phyloP scores from a whole-genome alignment of 1,284 basidiomycete genomes.

The Phlebopus sp. region DNA sequence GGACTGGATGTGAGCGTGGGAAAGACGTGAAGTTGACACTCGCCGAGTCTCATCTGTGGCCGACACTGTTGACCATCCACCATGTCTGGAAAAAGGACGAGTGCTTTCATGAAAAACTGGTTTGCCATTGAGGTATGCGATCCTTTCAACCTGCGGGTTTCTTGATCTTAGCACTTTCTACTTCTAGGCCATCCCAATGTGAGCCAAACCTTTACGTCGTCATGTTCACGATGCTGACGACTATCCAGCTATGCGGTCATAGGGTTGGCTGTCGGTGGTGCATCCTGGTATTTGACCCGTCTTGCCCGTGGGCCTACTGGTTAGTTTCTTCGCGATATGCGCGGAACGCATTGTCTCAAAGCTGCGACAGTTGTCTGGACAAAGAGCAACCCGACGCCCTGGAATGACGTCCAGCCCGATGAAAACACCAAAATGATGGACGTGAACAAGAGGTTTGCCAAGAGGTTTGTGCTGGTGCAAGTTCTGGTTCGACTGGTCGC shows the following conservation, averaged over 20 bases:
- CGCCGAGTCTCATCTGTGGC: neutral
- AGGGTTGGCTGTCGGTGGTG: slow-evolving; percentile 61
- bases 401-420: slow-evolving; percentile 71
- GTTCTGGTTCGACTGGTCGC: slow-evolving; percentile 1
- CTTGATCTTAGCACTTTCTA: slow-evolving; percentile 4
- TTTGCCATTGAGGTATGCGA: slow-evolving; percentile 72
- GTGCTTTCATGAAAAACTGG: slow-evolving; percentile 68
- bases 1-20: slow-evolving; percentile 3
- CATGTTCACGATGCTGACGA: slow-evolving; percentile 14
- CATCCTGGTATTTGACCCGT: slow-evolving; percentile 68
- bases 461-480: slow-evolving; percentile 45
- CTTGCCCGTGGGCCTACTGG: slow-evolving; percentile 68
- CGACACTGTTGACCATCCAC: slow-evolving; percentile 10
- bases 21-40: neutral
- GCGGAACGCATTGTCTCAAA: slow-evolving; percentile 6
- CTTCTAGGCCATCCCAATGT: slow-evolving; percentile 75
- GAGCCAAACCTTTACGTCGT: slow-evolving; percentile 31
- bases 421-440: slow-evolving; percentile 69
- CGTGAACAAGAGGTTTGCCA: slow-evolving; percentile 70
- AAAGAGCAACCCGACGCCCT: slow-evolving; percentile 75
- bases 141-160: neutral
- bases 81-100: slow-evolving; percentile 26
- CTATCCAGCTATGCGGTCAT: slow-evolving; percentile 64
- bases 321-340: slow-evolving; percentile 33
- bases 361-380: slow-evolving; percentile 68